These are phyloP conservation scores for Arabidopsis lyrata DNA, from an alignment of 441 rosid genomes.

Conservation along the genomic window DNA sequence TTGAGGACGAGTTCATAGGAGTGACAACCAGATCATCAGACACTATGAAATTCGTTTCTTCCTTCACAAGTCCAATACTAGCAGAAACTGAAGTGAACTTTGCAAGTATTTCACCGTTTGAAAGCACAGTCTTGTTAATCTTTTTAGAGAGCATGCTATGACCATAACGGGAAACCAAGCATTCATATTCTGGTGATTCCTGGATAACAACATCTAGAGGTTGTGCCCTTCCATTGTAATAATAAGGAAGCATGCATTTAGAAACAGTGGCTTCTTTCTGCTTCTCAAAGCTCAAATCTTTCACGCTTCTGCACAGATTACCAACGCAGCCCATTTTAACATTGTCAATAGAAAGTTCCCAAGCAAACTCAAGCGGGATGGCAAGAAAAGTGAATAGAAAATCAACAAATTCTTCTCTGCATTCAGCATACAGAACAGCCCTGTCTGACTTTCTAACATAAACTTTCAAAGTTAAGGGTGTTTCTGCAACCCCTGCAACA, in stretches of 20 bases:
- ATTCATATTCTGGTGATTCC: slow-evolving; percentile 14
- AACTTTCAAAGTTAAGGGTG: background rate
- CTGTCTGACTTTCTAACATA: slow-evolving; percentile 17
- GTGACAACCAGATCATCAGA: slow-evolving; percentile 37
- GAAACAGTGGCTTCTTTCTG: background rate
- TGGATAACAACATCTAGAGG: background rate
- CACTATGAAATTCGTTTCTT: slow-evolving; percentile 28
- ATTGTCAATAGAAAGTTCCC: slow-evolving; percentile 18
- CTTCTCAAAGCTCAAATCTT: slow-evolving; percentile 20
- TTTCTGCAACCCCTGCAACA: background rate
- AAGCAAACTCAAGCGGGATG: slow-evolving; percentile 30
- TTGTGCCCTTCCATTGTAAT: background rate
- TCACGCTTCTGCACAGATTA: slow-evolving; percentile 21
- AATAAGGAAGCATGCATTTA: slow-evolving; percentile 25
- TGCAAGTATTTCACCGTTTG: background rate
- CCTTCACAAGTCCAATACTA: slow-evolving; percentile 29
- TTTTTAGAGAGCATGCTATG: background rate
- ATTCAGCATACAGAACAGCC: slow-evolving; percentile 23
- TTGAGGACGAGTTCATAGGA: slow-evolving; percentile 40
- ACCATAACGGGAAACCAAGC: background rate
- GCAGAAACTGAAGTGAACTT: background rate
- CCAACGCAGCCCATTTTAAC: slow-evolving; percentile 19
- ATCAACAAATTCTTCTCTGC: slow-evolving; percentile 38
- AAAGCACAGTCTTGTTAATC: background rate
- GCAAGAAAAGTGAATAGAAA: slow-evolving; percentile 34